phyloP scores from a whole-genome alignment of 768 basidiomycete species.

The Tulasnella sp. region DNA sequence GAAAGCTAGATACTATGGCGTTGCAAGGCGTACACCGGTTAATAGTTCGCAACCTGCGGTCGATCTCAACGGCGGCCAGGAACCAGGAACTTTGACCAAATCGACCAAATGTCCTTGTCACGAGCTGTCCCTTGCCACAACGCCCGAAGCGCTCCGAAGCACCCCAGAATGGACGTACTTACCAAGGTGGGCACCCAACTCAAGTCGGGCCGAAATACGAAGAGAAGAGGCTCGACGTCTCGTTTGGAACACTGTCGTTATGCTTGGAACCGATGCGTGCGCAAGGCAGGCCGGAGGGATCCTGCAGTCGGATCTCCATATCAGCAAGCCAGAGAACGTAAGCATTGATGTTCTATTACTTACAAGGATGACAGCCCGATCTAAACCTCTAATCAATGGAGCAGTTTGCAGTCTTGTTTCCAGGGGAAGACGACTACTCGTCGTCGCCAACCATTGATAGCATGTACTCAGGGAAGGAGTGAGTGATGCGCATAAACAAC shows the following conservation, averaged over 20 bases:
- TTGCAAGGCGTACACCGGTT: too few relatives aligned
- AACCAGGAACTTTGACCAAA: too few relatives aligned
- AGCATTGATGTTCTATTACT: too few relatives aligned
- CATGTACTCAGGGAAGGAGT: slow-evolving; percentile 11
- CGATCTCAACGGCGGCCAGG: too few relatives aligned
- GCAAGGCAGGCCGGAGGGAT: slow-evolving; percentile 2
- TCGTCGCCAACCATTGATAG: neutral
- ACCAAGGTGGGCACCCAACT: slow-evolving; percentile 12
- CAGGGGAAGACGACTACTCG: slow-evolving; percentile 10
- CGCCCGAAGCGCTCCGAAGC: neutral
- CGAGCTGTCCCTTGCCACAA: neutral
- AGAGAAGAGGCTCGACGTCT: slow-evolving; percentile 15
- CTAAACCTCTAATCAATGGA: too few relatives aligned
- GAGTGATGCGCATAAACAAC: neutral
- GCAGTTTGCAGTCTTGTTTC: slow-evolving; percentile 16
- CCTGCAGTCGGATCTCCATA: slow-evolving; percentile 8
- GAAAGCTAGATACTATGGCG: too few relatives aligned
- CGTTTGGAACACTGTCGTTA: slow-evolving; percentile 17
- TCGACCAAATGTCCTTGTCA: too few relatives aligned
- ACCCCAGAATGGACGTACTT: slow-evolving; percentile 16
- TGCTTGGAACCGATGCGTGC: slow-evolving; percentile 8
- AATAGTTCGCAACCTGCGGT: too few relatives aligned
- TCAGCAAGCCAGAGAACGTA: slow-evolving; percentile 15
- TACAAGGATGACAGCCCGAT: too few relatives aligned
- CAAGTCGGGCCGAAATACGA: slow-evolving; percentile 1